Base-by-base conservation (phyloP, 108 stramenopile species). In the Cyclotella atomus region DNA sequence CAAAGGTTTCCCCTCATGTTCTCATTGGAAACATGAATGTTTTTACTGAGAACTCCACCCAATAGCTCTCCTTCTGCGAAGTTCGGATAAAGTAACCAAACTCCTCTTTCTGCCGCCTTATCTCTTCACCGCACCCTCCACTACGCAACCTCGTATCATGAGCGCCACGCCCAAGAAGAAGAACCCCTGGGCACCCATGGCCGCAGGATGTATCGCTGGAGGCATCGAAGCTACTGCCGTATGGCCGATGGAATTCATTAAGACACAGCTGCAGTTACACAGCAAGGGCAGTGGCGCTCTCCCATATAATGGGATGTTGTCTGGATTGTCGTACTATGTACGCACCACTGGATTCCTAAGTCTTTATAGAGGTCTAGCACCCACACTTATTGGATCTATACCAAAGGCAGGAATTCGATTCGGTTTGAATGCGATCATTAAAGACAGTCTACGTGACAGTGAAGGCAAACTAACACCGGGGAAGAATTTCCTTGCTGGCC, bases 341-440 rank as follows among this genome's bases (percentile, higher is more conserved):
- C 83, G 85, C 14, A 93, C 90, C 20, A 96, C 92, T 41, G 91
- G 93, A 54, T 94, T 94, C 68, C 72, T 91, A 17, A 86, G 85
- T 32, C 86, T 96, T n/a, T 97, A 97, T 68, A 87, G 96, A 24
- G 97, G 97, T 46, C 83, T 98, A 19, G 85, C 96, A 17, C 97
- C 97, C 7, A 97, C 96, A 8, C 74, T 99, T 44, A 67, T 97
- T 21, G 96, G 96, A 20, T 88, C 85, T 49, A 86, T 95, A 24
- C 95, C 97, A 6, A 97, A 97, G 75, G 98, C 98, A 16, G 98
- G 98, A 1, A 98, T 99, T 61, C 95, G 98, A 9, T 99, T 99
- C 81, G 97, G 98, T 32, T 77, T 93, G 28, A 98, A 98, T 85
- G 89, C 95, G 14, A 71, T 87, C 44, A 86, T 94, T 68, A 90